Percentiles rank a stretch among this genome's conserved stretches.
phyloP scores from a whole-genome alignment of 75 land plant species.

The Isoetes taiwanensis region DNA sequence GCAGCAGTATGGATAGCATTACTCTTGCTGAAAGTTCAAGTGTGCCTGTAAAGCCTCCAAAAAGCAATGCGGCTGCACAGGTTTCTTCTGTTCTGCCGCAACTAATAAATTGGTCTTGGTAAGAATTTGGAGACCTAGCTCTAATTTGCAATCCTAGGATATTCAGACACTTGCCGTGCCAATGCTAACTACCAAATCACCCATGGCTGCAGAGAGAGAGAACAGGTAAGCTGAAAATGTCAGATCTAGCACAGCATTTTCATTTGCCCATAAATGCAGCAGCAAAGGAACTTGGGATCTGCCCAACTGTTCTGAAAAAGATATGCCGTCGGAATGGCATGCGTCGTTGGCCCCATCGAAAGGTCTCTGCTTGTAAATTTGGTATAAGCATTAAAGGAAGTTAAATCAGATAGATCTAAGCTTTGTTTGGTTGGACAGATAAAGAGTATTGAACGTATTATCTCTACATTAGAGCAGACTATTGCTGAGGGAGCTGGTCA shows the following conservation, averaged over 20 bases:
- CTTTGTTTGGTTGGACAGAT: constrained; percentile 22
- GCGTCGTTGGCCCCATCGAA: constrained; percentile 68
- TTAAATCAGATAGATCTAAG: too few species aligned
- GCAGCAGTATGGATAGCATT: constrained; percentile 14
- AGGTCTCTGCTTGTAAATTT: too few species aligned
- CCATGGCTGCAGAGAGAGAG: constrained; percentile 50
- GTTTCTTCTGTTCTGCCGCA: constrained; percentile 8
- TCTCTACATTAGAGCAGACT: constrained; percentile 41
- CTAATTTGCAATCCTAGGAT: background rate
- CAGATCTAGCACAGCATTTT: constrained; percentile 43
- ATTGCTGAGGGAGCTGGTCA: constrained; percentile 44
- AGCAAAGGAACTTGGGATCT: constrained; percentile 46
- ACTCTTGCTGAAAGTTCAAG: constrained; percentile 14
- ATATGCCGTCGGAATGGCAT: constrained; percentile 57
- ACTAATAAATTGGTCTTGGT: background rate
- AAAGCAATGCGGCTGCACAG: constrained; percentile 49
- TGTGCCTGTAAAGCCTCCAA: constrained; percentile 34
- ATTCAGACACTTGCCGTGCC: background rate
- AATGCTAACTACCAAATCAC: background rate
- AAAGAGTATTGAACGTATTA: constrained; percentile 42
- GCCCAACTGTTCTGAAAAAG: constrained; percentile 72
- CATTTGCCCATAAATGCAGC: constrained; percentile 70
- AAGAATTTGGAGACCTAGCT: background rate
- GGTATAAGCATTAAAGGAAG: too few species aligned
- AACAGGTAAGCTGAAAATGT: constrained; percentile 45